phyloP scores from a whole-genome alignment of 352 stramenopile genomes.

The Pythium oligandrum region DNA sequence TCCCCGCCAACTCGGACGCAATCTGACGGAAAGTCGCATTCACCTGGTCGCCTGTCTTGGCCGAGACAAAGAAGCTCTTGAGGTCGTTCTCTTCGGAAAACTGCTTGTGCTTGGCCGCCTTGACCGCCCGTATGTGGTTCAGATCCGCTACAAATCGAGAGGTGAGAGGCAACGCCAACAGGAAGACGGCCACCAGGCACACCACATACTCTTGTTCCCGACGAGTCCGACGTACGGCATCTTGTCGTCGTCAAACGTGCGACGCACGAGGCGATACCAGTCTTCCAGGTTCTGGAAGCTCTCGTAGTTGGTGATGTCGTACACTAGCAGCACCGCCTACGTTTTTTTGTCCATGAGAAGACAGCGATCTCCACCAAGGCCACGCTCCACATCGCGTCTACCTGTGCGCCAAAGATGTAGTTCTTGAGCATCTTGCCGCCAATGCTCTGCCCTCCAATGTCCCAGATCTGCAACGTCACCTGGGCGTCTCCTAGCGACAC shows the following conservation, averaged over 20 bases:
- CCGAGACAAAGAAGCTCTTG: constrained; percentile 90
- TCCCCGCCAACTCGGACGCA: constrained; percentile 74
- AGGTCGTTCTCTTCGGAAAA: constrained; percentile 93
- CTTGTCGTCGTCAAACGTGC: constrained; percentile 79
- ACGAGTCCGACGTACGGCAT: constrained; percentile 89
- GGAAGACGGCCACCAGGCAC: constrained; percentile 8
- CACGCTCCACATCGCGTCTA: constrained; percentile 7
- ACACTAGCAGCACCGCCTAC: constrained; percentile 89
- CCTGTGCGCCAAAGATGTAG: constrained; percentile 93
- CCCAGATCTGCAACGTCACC: constrained; percentile 90
- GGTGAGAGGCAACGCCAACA: not conserved
- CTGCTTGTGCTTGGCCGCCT: constrained; percentile 84
- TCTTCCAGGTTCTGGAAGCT: constrained; percentile 95
- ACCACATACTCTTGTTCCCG: constrained; percentile 87
- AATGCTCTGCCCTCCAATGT: constrained; percentile 86
- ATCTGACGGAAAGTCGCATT: constrained; percentile 85
- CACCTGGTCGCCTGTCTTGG: constrained; percentile 92
- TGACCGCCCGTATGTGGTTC: constrained; percentile 88
- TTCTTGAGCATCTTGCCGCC: constrained; percentile 65
- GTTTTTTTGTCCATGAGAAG: not conserved
- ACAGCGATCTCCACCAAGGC: not conserved
- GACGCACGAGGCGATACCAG: constrained; percentile 90
- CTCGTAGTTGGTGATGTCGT: constrained; percentile 96
- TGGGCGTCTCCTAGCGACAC: constrained; percentile 68
- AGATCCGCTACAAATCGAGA: constrained; percentile 61